Conservation (phyloP, 164 flowering plant genomes). For the Paratinospora sagittata region DNA sequence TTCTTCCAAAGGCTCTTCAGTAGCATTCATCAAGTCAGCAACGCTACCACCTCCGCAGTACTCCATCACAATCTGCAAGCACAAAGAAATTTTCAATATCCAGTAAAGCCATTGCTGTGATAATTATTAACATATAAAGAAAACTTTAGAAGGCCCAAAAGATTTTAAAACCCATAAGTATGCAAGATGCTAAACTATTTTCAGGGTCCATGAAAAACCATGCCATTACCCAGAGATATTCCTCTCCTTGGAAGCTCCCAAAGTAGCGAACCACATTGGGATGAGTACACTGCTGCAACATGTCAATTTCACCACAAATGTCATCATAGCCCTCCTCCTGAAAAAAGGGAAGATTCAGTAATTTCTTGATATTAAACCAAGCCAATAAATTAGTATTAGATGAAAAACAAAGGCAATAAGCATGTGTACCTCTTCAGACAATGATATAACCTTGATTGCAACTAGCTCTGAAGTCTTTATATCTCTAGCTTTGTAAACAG, state of each 20-base stretch:
- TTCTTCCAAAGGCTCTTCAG: constrained; percentile 90
- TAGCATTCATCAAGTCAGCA: constrained; percentile 90
- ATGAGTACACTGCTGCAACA: constrained; percentile 98
- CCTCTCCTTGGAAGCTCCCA: constrained; percentile 99
- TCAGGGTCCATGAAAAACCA: not conserved
- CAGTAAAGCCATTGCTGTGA: not conserved
- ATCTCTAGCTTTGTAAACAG: constrained; percentile 97
- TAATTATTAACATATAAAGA: not conserved
- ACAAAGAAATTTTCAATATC: constrained; percentile 11
- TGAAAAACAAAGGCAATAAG: not conserved
- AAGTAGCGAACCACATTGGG: constrained; percentile 99
- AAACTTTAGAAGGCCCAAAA: not conserved
- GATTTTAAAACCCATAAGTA: not conserved
- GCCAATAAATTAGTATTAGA: constrained; percentile 1
- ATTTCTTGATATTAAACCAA: not conserved
- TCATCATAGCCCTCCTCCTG: constrained; percentile 99
- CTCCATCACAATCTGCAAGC: constrained; percentile 96
- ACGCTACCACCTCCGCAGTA: constrained; percentile 99
- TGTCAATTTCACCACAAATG: constrained; percentile 98
- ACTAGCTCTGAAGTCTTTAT: constrained; percentile 86
- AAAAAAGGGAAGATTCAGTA: constrained; percentile 5
- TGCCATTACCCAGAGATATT: constrained; percentile 82
- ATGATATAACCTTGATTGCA: constrained; percentile 94
- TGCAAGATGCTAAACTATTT: not conserved
- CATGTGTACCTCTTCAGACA: constrained; percentile 74